Conservation (phyloP, 2,329 filamentous ascomycete species). For the Epichloe aotearoae region DNA sequence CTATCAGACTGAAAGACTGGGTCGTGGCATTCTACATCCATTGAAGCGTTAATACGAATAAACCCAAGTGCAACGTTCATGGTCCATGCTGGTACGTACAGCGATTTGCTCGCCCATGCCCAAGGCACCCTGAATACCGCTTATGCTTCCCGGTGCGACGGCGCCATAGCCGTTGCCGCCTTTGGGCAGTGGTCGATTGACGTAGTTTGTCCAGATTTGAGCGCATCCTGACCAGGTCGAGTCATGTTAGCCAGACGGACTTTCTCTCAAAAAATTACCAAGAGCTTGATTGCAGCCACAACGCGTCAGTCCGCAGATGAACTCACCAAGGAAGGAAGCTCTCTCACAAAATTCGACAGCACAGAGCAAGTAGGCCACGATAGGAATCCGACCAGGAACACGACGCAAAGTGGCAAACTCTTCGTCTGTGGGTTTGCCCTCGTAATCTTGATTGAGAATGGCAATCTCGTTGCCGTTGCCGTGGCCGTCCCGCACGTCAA, state of each 20-base stretch:
- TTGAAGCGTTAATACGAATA: no score
- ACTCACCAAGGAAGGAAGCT: slow-evolving; percentile 45
- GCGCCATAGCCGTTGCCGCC: slow-evolving; percentile 34
- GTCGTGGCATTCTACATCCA: slow-evolving; percentile 12
- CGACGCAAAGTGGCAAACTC: slow-evolving; percentile 38
- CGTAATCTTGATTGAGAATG: slow-evolving; percentile 12
- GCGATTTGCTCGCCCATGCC: slow-evolving; percentile 32
- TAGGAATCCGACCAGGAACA: slow-evolving; percentile 37
- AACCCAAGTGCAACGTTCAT: no score
- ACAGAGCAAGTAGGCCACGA: slow-evolving; percentile 41
- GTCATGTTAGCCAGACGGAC: neutral
- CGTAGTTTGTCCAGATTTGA: slow-evolving; percentile 37
- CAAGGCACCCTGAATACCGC: slow-evolving; percentile 41
- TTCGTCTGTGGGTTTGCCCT: slow-evolving; percentile 36
- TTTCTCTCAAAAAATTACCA: no score
- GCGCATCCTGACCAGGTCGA: slow-evolving; percentile 7
- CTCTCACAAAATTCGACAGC: slow-evolving; percentile 47
- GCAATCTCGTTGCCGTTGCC: slow-evolving; percentile 4
- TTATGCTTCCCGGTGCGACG: slow-evolving; percentile 23
- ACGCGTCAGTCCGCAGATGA: no score
- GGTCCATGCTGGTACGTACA: slow-evolving; percentile 1
- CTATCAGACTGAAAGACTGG: slow-evolving; percentile 42
- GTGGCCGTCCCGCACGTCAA: neutral
- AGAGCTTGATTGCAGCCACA: no score
- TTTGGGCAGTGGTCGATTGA: slow-evolving; percentile 44